Base-by-base conservation (phyloP, 345 rosid genomes). In the Pugionium cornutum region DNA sequence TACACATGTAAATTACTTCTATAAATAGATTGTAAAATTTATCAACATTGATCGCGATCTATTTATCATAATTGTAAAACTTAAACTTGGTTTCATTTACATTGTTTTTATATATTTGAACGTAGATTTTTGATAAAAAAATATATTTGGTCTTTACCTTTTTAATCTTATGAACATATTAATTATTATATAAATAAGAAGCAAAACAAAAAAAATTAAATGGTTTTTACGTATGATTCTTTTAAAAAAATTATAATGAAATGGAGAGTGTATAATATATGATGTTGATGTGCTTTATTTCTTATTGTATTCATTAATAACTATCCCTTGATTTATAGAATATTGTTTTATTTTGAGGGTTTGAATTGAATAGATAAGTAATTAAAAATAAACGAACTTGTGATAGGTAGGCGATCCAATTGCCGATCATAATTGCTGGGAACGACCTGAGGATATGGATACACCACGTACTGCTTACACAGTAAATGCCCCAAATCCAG, bases 391-490 rank as follows among this genome's bases (percentile, higher is more conserved):
- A 44, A 9, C 5, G 6, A 46, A 25, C 42, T 29, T 5, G 31
- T 66, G 75, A 49, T 48, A 94, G 99, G 99, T 94, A 72, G 99
- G 99, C 53, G 96, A 94, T 75, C 97, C 97, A 48, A 75, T 49
- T 8, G 71, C 28, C 9, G 99, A 94, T 78, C 99, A 94, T 56
- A 78, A 67, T 62, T 94, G 99, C 30, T 94, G 99, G 99, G 99
- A 94, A 72, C 77, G 99, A 33, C 96, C 99, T 1, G 99, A 94
- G 62, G 97, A 94, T 64, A 90, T 94, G 99, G 99, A 94, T 70
- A 90, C 97, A 1, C 68, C 83, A 2, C 76, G 99, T 62, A 85
- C 88, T 0, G 91, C 87, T 8, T 90, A 90, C 44, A 89, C 78
- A 0, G 91, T 94, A 5, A 89, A 83, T 69, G 91, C 92, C 3